Base-by-base conservation (phyloP, 331 rosid genomes). In the Acacia concinna region DNA sequence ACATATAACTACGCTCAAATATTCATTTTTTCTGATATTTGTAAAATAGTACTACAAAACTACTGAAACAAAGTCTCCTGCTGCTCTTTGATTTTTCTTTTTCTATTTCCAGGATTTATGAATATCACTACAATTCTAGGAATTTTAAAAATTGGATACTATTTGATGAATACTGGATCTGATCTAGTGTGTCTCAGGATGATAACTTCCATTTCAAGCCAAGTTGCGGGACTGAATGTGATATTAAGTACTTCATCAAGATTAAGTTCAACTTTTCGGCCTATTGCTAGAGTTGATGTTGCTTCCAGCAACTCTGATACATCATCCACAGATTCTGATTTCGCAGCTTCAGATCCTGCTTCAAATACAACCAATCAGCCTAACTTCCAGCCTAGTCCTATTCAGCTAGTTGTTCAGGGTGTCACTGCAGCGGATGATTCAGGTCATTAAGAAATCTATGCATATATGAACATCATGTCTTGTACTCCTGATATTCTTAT, bases 141-240 rank as follows among this genome's bases (percentile, higher is more conserved):
- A 66, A 59, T 78, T 82, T 59, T 78, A 81, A 81, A 79, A 81
- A 75, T 60, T 71, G 52, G 75, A 81, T 72, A 51, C 78, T 81
- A 83, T 83, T 84, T 89, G 84, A 87, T 89, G 92, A 89, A 91
- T 90, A 77, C 87, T 77, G 79, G 77, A 88, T 86, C 89, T 90
- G 91, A 87, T 81, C 83, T 89, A 87, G 96, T 88, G 91, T 89
- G 95, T 94, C 81, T 86, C 97, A 94, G 97, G 97, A 92, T 94
- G 98, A 90, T 92, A 82, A 82, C 84, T 80, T 87, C 86, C 89
- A 84, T 91, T 94, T 89, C 94, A 80, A 89, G 79, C 86, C 97
- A 92, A 92, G 94, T 94, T 76, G 86, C 91, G 68, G 97, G 89
- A 76, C 88, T 94, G 90, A 92, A 88, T 87, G 86, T 43, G 77